Base-by-base conservation (phyloP, 768 basidiomycete species). In the Amanita molliuscula region DNA sequence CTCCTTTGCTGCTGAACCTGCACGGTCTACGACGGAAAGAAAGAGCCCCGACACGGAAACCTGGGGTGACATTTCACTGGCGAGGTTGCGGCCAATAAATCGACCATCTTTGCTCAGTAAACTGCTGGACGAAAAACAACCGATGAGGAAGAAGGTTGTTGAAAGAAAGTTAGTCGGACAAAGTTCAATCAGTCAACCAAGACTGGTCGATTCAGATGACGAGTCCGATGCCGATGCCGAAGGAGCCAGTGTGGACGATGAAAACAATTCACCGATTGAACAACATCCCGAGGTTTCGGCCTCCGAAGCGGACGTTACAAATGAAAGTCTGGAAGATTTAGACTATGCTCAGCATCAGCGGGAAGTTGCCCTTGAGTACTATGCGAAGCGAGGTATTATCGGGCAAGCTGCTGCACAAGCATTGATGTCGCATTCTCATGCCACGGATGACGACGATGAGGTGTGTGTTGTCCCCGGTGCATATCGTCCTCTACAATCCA, bases 361-460 rank as follows among this genome's bases (percentile, higher is more conserved):
- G 25, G 86, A 88, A 61, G 74, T 89, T 55, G 79, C 82, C 15
- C 58, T 88, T 36, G 79, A 80, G 55, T 89, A 90, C 58, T 71
- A 82, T 61, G 65, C 72, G 54, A 84, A 79, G 60, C 77, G 84
- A 44, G 65, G 63, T 31, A 67, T 67, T 15, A 73, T 88, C 45
- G 78, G 79, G 1, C 67, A 74, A 34, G 75, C 74, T 41, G 74
- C 77, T 38, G 67, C 75, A 11, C 67, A 68, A 35, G 76, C 73
- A 8, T 71, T 84, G 69, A 65, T 67, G 45, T 50, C 49, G 21
- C 44, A 52, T 35, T 28, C 50, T 25, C 75, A 75, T 55, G 62
- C 65, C 20, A 71, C 74, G 51, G 66, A 69, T 31, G 65, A 66
- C 26, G 57, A 71, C 42, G 74, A 73, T 40, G 67, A 69, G 58